Conservation (phyloP, 1,139 yeast genomes). For the Kodamaea arcana region DNA sequence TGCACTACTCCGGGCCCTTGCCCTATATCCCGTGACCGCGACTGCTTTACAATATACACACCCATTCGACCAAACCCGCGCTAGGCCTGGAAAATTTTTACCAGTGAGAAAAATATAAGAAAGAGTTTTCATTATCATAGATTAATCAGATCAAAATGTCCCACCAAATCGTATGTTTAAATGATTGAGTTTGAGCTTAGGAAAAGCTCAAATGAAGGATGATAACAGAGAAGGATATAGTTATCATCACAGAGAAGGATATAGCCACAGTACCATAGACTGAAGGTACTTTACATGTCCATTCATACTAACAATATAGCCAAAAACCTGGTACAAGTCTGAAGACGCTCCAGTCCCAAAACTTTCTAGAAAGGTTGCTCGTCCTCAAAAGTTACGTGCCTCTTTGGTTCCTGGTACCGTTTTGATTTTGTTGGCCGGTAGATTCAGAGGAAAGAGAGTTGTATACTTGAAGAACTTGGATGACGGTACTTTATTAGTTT, state of each 20-base stretch:
- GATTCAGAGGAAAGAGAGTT: slow-evolving; percentile 99
- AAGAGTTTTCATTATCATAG: slow-evolving; percentile 19
- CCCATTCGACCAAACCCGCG: neutral
- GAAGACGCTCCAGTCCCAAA: slow-evolving; percentile 88
- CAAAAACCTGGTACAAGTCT: slow-evolving; percentile 96
- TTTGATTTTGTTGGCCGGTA: slow-evolving; percentile 96
- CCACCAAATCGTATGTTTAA: slow-evolving; percentile 27
- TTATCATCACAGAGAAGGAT: neutral
- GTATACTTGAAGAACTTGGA: slow-evolving; percentile 96
- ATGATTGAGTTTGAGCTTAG: no score
- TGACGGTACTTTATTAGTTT: slow-evolving; percentile 96
- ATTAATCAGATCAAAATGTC: slow-evolving; percentile 27
- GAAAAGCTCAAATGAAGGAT: no score
- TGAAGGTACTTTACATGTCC: neutral
- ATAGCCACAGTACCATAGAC: neutral
- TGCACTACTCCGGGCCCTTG: no score
- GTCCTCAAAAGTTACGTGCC: slow-evolving; percentile 95
- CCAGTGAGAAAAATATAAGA: slow-evolving; percentile 12
- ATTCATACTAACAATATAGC: slow-evolving; percentile 39
- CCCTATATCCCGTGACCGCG: slow-evolving; percentile 9
- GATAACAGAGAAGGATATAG: slow-evolving; percentile 3
- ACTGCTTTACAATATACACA: slow-evolving; percentile 4
- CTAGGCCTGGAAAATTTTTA: neutral
- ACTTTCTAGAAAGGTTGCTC: slow-evolving; percentile 84
- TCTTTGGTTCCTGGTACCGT: slow-evolving; percentile 99